Conservation (phyloP, 2,329 filamentous ascomycete species). For the Pseudogymnoascus sp. region DNA sequence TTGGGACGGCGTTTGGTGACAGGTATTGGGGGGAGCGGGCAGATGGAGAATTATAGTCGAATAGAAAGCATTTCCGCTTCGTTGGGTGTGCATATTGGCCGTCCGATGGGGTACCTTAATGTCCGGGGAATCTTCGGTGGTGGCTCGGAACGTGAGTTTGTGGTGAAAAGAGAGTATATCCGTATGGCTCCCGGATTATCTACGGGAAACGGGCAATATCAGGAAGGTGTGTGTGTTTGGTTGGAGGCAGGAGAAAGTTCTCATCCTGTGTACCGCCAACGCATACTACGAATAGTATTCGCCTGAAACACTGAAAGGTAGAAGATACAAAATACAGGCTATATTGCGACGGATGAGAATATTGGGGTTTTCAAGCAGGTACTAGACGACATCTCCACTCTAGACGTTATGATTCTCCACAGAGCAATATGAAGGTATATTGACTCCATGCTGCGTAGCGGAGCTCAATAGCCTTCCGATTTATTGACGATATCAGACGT, state of each 20-base stretch:
- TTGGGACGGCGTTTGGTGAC: not conserved
- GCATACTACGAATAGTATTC: not conserved
- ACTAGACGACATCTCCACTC: not conserved
- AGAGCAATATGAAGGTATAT: not conserved
- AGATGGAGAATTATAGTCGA: not conserved
- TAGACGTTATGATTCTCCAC: not conserved
- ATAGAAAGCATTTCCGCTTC: not conserved
- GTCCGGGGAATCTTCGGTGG: not conserved
- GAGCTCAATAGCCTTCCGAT: not conserved
- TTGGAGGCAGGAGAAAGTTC: not conserved
- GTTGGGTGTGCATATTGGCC: not conserved
- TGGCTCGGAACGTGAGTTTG: not conserved
- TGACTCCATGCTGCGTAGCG: not conserved
- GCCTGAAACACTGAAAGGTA: not conserved
- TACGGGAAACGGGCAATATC: not conserved
- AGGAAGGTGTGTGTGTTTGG: not conserved
- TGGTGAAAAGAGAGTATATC: not conserved
- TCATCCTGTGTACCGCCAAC: not conserved
- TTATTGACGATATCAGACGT: conserved; percentile 4
- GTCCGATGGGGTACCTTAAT: not conserved
- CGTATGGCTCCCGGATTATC: not conserved
- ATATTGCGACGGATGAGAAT: not conserved
- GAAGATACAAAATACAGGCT: not conserved
- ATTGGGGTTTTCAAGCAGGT: not conserved
- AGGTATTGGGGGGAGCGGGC: not conserved